phyloP scores from a whole-genome alignment of 129 eudicot species.

The Lonicera japonica region DNA sequence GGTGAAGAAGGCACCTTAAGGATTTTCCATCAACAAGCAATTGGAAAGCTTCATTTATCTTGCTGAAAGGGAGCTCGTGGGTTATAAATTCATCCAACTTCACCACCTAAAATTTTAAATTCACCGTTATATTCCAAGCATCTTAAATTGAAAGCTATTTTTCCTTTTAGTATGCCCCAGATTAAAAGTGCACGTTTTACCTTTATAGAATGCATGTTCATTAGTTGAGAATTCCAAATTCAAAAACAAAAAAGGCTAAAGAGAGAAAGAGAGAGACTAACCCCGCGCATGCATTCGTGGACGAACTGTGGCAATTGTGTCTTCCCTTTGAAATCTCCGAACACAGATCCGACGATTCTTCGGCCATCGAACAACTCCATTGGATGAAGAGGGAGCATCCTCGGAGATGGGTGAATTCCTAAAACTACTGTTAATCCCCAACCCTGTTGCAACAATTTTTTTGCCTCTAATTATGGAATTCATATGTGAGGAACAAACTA shows the following conservation, averaged over 20 bases:
- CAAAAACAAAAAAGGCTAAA: neutral
- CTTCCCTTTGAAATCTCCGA: constrained; percentile 71
- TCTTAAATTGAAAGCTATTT: too few species aligned
- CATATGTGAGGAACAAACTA: neutral
- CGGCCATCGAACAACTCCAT: constrained; percentile 75
- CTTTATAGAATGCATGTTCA: too few species aligned
- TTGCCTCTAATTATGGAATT: neutral
- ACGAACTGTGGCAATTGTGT: constrained; percentile 57
- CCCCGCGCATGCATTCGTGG: constrained; percentile 57
- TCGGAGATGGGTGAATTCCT: constrained; percentile 58
- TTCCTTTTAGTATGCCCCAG: too few species aligned
- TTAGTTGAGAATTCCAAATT: too few species aligned
- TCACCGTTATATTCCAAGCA: neutral
- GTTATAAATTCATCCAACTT: constrained; percentile 63
- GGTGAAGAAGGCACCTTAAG: constrained; percentile 61
- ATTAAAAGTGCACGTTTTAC: too few species aligned
- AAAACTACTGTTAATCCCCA: constrained; percentile 67
- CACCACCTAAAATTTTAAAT: constrained; percentile 36
- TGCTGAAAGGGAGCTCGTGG: constrained; percentile 61
- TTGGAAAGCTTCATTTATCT: constrained; percentile 63
- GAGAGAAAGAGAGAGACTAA: constrained; percentile 3
- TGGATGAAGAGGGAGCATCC: constrained; percentile 64
- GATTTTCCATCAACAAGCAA: constrained; percentile 58
- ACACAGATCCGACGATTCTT: constrained; percentile 47
- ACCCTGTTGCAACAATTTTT: constrained; percentile 31